Conservation (phyloP, 176 grass and related monocot genomes). For the Oryza coarctata region DNA sequence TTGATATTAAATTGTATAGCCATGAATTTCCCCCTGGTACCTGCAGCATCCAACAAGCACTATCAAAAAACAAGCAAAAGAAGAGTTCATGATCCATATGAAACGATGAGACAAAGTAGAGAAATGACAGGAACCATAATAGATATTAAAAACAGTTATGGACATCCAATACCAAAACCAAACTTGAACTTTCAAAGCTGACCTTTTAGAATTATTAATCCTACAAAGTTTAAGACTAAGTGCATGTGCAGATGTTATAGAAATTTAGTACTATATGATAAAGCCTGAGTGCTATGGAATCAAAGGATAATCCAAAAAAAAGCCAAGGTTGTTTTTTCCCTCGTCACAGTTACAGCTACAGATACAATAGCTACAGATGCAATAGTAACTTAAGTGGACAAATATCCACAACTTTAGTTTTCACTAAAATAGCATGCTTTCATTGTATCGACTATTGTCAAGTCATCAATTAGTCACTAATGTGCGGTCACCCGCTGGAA, state of each 20-base stretch:
- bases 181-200: not conserved
- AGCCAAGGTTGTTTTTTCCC: not conserved
- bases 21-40: conserved; percentile 73
- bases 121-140: not conserved
- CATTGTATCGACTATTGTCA: not conserved
- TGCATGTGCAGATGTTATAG: not conserved
- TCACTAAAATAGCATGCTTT: conserved; percentile 6
- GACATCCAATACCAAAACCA: not conserved
- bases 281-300: not conserved
- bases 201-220: not conserved
- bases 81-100: too few relatives aligned
- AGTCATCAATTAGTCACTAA: not conserved
- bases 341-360: not conserved
- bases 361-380: too few relatives aligned
- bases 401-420: not conserved
- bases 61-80: conserved; percentile 3
- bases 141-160: not conserved
- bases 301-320: not conserved
- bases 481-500: not conserved
- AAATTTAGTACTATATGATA: not conserved
- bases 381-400: not conserved
- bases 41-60: conserved; percentile 44
- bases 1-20: conserved; percentile 84
- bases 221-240: not conserved
- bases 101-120: not conserved